Conservation (phyloP, 1,139 yeast species). For the Debaryomycetaceae sp. region DNA sequence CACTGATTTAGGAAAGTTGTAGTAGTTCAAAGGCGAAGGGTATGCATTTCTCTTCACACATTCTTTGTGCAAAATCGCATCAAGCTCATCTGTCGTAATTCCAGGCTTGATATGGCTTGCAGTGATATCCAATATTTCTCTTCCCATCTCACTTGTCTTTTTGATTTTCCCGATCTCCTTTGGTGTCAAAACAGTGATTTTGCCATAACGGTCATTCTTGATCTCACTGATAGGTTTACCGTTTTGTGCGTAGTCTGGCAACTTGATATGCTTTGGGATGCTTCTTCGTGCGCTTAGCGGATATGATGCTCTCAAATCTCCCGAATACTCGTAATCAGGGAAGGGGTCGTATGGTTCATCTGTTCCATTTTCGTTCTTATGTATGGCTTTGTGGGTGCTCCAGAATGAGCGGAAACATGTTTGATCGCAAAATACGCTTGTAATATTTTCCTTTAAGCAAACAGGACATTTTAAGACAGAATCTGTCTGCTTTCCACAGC, state of each 20-base stretch:
- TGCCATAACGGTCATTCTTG: conserved; percentile 63
- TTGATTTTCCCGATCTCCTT: conserved; percentile 74
- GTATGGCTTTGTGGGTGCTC: conserved; percentile 53
- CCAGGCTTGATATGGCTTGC: conserved; percentile 86
- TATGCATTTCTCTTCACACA: conserved; percentile 87
- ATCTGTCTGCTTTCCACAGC: conserved; percentile 78
- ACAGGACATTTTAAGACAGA: conserved; percentile 86
- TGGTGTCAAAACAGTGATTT: conserved; percentile 57
- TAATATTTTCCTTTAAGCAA: conserved; percentile 70
- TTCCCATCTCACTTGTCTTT: conserved; percentile 68
- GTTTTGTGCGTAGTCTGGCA: conserved; percentile 81
- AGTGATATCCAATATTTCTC: conserved; percentile 85
- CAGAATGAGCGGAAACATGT: conserved; percentile 79
- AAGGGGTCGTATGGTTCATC: conserved; percentile 74
- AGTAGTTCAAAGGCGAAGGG: conserved; percentile 95
- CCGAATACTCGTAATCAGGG: conserved; percentile 72
- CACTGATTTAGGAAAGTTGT: conserved; percentile 87
- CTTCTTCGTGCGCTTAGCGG: conserved; percentile 73
- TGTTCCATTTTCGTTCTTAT: conserved; percentile 39
- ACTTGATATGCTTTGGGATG: conserved; percentile 67
- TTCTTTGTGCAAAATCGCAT: conserved; percentile 80
- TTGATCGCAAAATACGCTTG: conserved; percentile 76
- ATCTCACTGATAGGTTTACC: conserved; percentile 84
- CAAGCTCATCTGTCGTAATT: conserved; percentile 89
- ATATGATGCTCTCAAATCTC: conserved; percentile 71